Percentiles rank a stretch among this genome's conserved stretches.
phyloP scores from a whole-genome alignment of 2,329 filamentous ascomycete genomes.

The Trichothecium roseum region DNA sequence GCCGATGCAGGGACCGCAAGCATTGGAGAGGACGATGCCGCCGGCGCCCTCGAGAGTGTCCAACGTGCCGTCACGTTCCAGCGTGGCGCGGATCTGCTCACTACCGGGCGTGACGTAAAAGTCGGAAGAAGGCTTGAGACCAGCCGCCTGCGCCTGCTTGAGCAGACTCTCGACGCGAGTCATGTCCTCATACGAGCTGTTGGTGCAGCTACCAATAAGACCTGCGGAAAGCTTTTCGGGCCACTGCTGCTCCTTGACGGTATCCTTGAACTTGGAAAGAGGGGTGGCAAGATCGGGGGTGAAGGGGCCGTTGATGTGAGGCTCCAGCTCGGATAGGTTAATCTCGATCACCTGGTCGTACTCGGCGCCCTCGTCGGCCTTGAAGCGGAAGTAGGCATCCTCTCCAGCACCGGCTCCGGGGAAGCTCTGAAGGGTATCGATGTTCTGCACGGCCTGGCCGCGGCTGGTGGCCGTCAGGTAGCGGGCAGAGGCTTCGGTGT shows the following conservation, averaged over 20 bases:
- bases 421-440: constrained; percentile 48
- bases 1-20: constrained; percentile 87
- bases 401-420: constrained; percentile 28
- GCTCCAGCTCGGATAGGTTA: constrained; percentile 80
- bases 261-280: constrained; percentile 78
- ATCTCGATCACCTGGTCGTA: constrained; percentile 91
- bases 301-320: constrained; percentile 94
- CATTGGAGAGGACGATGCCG: constrained; percentile 84
- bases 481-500: constrained; percentile 69
- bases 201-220: constrained; percentile 95
- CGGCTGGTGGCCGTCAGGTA: constrained; percentile 77
- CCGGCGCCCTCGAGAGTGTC: constrained; percentile 78
- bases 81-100: constrained; percentile 90
- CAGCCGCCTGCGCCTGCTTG: constrained; percentile 81
- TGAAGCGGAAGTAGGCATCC: constrained; percentile 52
- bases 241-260: constrained; percentile 78
- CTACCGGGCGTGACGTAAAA: constrained; percentile 97
- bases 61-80: constrained; percentile 81
- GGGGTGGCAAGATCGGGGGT: constrained; percentile 93
- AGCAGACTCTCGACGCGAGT: constrained; percentile 87
- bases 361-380: constrained; percentile 68
- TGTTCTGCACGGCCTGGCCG: constrained; percentile 53
- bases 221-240: constrained; percentile 84
- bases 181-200: constrained; percentile 99
- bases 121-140: constrained; percentile 76